Base-by-base conservation (phyloP, 2,329 filamentous ascomycete species). In the Xylaria multiplex region DNA sequence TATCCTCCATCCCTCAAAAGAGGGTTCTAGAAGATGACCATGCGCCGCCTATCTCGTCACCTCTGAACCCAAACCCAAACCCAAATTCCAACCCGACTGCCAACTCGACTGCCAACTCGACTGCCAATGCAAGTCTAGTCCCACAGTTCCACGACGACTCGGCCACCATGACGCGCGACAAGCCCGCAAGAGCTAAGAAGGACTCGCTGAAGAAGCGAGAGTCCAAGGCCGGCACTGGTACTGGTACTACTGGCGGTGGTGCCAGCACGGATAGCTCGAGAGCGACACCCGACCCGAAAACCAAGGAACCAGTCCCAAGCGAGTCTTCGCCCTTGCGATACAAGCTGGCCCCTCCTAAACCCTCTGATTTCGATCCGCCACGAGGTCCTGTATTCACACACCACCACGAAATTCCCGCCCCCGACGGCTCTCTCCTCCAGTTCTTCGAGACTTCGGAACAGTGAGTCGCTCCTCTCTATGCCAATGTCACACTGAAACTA, bases 131-230 rank as follows among this genome's bases (percentile, higher is more conserved):
- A 40, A 40, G 14, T 40, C 3, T 14, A 13, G 81, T 80, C 61
- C 73, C 78, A 2, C 78, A 79, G 24, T 73, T 77, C 14, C 76
- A 74, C 64, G 77, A 82, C 62, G 80, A 82, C 9, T 69, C 71
- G 55, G 77, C 76, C 8, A 67, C 74, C 19, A 77, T 80, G 71
- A 74, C 77, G 13, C 83, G 85, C 42, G 85, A 87, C 70, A 84
- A 82, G 69, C 80, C 83, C 42, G 73, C 79, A 14, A 81, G 88
- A 37, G 79, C 82, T 22, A 91, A 91, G 77, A 91, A 91, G 75
- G 89, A 91, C 61, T 84, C 87, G 1, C 78, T 89, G 37, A 91
- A 91, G 80, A 91, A 91, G 79, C 85, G 88, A 53, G 89, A 91
- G 76, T 84, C 88, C 60, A 90, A 89, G 71, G 83, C 71, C 6